Conservation (phyloP, 495 filamentous ascomycete species). For the Neurospora sp. region DNA sequence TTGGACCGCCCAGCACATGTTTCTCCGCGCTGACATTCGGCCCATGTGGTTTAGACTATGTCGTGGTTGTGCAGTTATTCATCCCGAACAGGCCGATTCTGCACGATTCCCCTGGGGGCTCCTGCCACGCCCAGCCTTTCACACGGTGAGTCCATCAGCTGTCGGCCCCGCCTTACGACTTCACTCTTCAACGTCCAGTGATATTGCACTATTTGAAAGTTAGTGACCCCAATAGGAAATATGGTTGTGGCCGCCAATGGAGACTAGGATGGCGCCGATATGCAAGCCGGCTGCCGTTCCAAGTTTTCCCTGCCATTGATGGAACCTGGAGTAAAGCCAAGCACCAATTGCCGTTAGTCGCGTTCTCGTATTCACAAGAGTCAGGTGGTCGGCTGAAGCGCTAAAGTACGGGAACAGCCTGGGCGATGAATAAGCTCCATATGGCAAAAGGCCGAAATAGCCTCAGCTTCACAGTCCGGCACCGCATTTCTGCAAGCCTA, state of each 20-base stretch:
- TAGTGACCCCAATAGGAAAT: not conserved
- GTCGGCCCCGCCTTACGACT: not conserved
- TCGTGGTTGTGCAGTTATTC: not conserved
- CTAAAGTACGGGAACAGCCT: not conserved
- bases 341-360: not conserved
- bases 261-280: not conserved
- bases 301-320: not conserved
- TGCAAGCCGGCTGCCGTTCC: not conserved
- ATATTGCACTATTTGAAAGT: not conserved
- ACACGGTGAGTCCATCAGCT: not conserved
- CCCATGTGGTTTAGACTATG: not conserved
- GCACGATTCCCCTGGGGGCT: not conserved
- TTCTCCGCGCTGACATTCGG: not conserved
- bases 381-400: not conserved
- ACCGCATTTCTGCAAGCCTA: not conserved
- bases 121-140: not conserved
- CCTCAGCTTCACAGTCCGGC: not conserved
- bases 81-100: not conserved
- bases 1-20: not conserved
- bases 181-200: not conserved
- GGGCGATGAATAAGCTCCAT: not conserved
- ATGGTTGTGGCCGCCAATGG: not conserved
- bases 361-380: conserved; percentile 1
- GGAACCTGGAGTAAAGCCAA: not conserved
- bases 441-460: not conserved